These are phyloP conservation scores for Sclerotinia subarctica DNA, from an alignment of 2,329 filamentous ascomycete species.

Conservation along the genomic window DNA sequence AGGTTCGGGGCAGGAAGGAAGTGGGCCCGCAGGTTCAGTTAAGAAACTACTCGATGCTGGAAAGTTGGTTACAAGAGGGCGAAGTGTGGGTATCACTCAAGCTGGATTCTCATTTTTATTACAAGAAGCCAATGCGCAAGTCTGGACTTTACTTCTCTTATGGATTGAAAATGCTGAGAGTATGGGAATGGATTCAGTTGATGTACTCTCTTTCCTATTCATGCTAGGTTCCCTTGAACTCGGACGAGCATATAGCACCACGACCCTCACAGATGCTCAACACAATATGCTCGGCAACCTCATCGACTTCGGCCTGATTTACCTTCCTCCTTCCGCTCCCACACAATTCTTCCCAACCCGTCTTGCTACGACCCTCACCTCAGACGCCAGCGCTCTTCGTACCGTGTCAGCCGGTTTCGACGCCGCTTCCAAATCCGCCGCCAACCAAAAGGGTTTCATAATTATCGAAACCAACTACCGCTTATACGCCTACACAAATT, in stretches of 20 bases:
- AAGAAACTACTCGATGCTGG: constrained; percentile 80
- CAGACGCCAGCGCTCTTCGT: constrained; percentile 65
- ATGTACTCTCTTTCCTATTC: constrained; percentile 94
- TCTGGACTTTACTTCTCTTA: constrained; percentile 91
- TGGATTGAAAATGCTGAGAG: constrained; percentile 80
- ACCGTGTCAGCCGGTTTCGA: constrained; percentile 66
- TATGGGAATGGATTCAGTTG: constrained; percentile 75
- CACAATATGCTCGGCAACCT: constrained; percentile 87
- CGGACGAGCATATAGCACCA: constrained; percentile 84
- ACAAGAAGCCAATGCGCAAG: constrained; percentile 92
- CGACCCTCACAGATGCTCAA: constrained; percentile 76
- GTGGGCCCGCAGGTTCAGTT: constrained; percentile 69
- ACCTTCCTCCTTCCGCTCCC: constrained; percentile 57
- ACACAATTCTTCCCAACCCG: constrained; percentile 83
- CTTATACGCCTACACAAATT: constrained; percentile 93
- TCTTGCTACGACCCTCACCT: constrained; percentile 88
- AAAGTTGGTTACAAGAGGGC: constrained; percentile 66
- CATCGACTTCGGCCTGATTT: constrained; percentile 89
- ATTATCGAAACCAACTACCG: constrained; percentile 98
- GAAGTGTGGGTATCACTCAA: constrained; percentile 74
- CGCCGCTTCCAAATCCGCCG: constrained; percentile 54
- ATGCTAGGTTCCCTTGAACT: constrained; percentile 91
- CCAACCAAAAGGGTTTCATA: constrained; percentile 70
- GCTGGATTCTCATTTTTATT: constrained; percentile 92
- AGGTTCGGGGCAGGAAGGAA: constrained; percentile 47